Percentiles rank a stretch among this genome's conserved stretches.
phyloP scores from a whole-genome alignment of 108 stramenopile genomes.

The Craspedostauros australis region DNA sequence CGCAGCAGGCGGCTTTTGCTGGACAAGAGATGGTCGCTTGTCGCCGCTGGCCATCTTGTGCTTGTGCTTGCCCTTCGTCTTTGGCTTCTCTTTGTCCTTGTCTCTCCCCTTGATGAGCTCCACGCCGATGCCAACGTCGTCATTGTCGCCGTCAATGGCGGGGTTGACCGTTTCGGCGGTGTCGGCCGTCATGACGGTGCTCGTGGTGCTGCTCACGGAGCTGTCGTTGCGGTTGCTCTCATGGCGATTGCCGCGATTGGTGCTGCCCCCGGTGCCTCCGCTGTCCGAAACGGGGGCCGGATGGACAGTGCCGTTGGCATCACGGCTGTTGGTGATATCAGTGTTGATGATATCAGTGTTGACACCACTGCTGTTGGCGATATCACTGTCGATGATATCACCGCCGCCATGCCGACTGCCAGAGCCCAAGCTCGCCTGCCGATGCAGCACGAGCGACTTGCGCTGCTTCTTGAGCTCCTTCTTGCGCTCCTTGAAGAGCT shows the following conservation, averaged over 20 bases:
- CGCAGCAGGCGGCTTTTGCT: too few relatives aligned
- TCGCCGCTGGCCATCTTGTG: background rate
- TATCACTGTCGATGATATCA: background rate
- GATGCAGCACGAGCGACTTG: constrained; percentile 4
- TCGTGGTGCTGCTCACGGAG: too few relatives aligned
- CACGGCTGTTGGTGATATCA: too few relatives aligned
- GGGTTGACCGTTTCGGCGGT: background rate
- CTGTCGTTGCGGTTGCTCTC: too few relatives aligned
- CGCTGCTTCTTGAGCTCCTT: constrained; percentile 32
- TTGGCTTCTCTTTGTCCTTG: too few relatives aligned
- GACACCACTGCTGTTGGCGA: too few relatives aligned
- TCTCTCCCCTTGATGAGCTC: background rate
- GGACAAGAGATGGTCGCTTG: too few relatives aligned
- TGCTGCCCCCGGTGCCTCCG: too few relatives aligned
- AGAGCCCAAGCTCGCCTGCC: background rate
- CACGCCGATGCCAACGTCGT: background rate
- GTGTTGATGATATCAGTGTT: too few relatives aligned
- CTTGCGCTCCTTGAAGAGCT: constrained; percentile 72
- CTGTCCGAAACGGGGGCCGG: too few relatives aligned
- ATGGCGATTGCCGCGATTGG: too few relatives aligned
- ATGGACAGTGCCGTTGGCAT: too few relatives aligned
- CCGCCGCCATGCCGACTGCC: background rate
- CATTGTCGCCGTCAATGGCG: background rate
- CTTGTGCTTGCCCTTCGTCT: background rate
- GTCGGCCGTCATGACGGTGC: background rate